These are phyloP conservation scores for Colletotrichum agaves DNA, from an alignment of 2,329 filamentous ascomycete genomes.

Conservation along the genomic window DNA sequence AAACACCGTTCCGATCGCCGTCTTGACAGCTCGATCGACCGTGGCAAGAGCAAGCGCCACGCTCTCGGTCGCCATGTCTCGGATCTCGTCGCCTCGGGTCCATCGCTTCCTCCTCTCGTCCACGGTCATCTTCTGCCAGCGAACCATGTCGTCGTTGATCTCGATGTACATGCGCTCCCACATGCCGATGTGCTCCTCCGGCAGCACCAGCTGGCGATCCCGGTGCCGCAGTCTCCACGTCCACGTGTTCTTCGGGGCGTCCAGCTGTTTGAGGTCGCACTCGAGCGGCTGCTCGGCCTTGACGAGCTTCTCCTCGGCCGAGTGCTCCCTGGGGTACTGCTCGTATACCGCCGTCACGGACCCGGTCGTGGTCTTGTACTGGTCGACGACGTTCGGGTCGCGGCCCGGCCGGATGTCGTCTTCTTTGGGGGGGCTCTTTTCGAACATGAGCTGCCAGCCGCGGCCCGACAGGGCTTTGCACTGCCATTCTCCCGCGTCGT, in stretches of 20 bases:
- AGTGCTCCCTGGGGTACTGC: background rate
- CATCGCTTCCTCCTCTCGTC: background rate
- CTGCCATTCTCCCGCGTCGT: conserved; percentile 43
- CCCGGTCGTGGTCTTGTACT: conserved; percentile 26
- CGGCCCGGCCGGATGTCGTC: conserved; percentile 6
- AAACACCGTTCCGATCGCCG: background rate
- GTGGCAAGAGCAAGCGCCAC: background rate
- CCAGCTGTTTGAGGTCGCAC: conserved; percentile 29
- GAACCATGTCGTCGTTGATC: conserved; percentile 35
- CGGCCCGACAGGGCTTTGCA: conserved; percentile 37
- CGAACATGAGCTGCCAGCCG: conserved; percentile 31
- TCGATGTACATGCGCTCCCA: conserved; percentile 40
- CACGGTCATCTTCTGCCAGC: conserved; percentile 18
- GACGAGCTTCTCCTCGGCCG: background rate
- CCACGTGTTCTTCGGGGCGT: conserved; percentile 22
- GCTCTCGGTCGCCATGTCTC: conserved; percentile 2
- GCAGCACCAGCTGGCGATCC: conserved; percentile 2
- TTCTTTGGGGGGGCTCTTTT: conserved; percentile 2
- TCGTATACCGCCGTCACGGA: conserved; percentile 25
- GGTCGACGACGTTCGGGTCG: conserved; percentile 6
- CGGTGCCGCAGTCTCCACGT: conserved; percentile 18
- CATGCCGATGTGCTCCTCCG: conserved; percentile 39
- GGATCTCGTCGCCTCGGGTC: background rate
- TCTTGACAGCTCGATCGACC: background rate
- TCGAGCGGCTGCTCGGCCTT: conserved; percentile 35